Base-by-base conservation (phyloP, 176 grass and related monocot species). In the Tuctoria greenei region DNA sequence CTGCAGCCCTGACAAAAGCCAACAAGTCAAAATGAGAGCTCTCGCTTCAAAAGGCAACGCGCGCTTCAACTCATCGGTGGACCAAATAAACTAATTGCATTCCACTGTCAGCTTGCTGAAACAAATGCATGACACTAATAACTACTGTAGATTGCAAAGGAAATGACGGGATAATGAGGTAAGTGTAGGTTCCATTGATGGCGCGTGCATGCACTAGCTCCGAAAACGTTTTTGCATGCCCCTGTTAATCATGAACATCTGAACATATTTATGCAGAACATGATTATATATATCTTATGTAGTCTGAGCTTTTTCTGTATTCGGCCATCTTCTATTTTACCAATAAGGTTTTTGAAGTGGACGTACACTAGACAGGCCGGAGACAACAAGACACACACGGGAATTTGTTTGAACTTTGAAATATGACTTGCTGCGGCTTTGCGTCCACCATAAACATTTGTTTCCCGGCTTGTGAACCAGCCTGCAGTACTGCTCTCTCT, bases 401-500 rank as follows among this genome's bases (percentile, higher is more conserved):
- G 56, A 74, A 72, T 7, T 74, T 36, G 54, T 72, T 78, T 87
- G 71, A 86, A 69, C 64, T 38, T 70, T 35, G 54, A 79, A 80
- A 86, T 84, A 86, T 84, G 69, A 65, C 44, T 81, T 69, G 65
- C 62, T 21, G 62, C 79, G 78, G 85, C 79, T 79, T 83, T 79
- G 61, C 43, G 61, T 83, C 74, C 37, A 73, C 51, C 55, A 56
- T 43, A 46, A 76, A 63, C 64, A 64, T 81, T 31, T 76, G 65
- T 81, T 76, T 75, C 65, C 47, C 72, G n/a, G n/a, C n/a, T n/a
- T 51, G 79, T n/a, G 64, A 76, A 26, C 57, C 23, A 25, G 2
- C 13, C 46, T 57, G 26, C 67, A 37, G 39, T 39, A 15, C n/a
- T 36, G 47, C 7, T 39, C 27, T 18, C 58, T 77, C 73, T 58